Evolutionary conservation across 1,284 basidiomycete species (phyloP).

Genomic region (Sanghuangporus weigelae): DNA sequence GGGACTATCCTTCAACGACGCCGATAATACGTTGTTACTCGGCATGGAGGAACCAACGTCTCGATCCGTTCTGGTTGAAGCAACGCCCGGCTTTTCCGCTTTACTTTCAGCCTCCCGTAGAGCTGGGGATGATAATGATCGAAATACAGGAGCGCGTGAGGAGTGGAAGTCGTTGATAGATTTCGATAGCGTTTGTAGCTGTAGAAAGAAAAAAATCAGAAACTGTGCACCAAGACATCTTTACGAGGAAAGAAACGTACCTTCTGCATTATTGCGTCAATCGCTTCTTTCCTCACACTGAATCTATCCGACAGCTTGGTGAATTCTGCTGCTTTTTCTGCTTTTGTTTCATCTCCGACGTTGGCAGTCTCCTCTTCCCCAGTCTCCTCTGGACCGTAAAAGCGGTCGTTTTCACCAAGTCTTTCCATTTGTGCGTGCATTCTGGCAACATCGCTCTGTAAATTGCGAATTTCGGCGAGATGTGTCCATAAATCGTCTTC

Average conservation of each 20-base stretch:
- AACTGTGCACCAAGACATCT: neutral
- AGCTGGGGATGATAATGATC: neutral
- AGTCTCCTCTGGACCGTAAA: constrained; percentile 5
- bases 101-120: neutral
- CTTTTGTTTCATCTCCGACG: constrained; percentile 29
- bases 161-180: constrained; percentile 18
- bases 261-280: constrained; percentile 67
- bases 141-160: constrained; percentile 14
- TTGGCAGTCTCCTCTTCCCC: constrained; percentile 28
- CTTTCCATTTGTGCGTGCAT: constrained; percentile 73
- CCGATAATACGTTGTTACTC: neutral
- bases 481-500: constrained; percentile 60
- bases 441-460: constrained; percentile 64
- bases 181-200: constrained; percentile 13
- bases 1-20: constrained; percentile 14
- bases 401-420: constrained; percentile 35
- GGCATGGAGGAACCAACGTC: neutral
- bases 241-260: constrained; percentile 30
- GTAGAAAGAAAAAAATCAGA: neutral
- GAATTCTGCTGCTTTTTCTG: constrained; percentile 57
- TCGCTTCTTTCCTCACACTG: constrained; percentile 57
- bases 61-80: neutral
- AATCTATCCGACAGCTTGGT: constrained; percentile 59
- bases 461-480: constrained; percentile 55
- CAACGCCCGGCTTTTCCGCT: neutral